Conservation (phyloP, 2,329 filamentous ascomycete genomes). For the Fusarium praegraminearum region DNA sequence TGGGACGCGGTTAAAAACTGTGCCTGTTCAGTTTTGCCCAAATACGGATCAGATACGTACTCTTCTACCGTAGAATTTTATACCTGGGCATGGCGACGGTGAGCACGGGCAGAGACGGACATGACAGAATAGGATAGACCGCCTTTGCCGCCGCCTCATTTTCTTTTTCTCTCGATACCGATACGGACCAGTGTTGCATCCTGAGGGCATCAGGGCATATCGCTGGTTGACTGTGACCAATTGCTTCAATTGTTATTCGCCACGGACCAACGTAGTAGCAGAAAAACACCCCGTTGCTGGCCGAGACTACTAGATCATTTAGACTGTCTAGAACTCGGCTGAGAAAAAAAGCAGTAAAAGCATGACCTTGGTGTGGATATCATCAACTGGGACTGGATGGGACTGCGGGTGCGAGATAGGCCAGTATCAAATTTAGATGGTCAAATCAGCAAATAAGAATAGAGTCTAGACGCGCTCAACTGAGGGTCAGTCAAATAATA, state of each 20-base stretch:
- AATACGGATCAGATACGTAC: neutral
- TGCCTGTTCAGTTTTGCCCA: neutral
- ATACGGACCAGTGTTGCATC: neutral
- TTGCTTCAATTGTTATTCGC: neutral
- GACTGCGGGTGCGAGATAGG: neutral
- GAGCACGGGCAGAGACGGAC: neutral
- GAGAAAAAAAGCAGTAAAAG: neutral
- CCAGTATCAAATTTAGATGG: neutral
- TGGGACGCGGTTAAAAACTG: neutral
- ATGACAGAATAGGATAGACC: neutral
- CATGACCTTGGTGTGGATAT: slow-evolving; percentile 3
- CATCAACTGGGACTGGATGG: neutral
- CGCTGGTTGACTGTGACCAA: neutral
- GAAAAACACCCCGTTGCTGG: neutral
- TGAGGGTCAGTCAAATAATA: neutral
- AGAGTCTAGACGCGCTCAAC: neutral
- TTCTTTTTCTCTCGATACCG: neutral
- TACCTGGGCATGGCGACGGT: neutral
- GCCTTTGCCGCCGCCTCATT: slow-evolving; percentile 7
- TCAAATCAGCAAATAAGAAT: neutral
- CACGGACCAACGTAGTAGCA: neutral
- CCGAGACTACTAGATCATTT: neutral
- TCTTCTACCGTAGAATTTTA: neutral
- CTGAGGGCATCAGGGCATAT: neutral
- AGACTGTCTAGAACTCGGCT: neutral